Evolutionary conservation across 2,329 filamentous ascomycete genomes (phyloP).

Genomic region (Aureobasidium sp.): DNA sequence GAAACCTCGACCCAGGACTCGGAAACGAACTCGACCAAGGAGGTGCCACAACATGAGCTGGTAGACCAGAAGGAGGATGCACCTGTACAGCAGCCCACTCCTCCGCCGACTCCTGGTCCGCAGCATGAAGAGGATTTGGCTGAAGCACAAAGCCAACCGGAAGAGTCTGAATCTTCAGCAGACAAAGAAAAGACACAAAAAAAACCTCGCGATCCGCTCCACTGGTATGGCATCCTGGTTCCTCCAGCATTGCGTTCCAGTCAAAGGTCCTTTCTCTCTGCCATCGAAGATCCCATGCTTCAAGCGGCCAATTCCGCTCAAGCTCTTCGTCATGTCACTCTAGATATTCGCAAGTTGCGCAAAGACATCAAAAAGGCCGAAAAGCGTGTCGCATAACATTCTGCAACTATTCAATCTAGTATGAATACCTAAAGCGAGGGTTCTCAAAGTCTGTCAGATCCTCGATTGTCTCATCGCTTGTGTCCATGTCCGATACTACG

Average conservation of each 20-base stretch:
- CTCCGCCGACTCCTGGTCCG: background rate
- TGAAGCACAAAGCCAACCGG: background rate
- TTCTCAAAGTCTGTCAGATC: constrained; percentile 38
- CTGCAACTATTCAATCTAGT: constrained; percentile 14
- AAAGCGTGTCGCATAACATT: background rate
- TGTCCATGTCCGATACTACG: constrained; percentile 6
- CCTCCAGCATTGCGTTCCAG: constrained; percentile 47
- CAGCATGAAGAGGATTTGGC: background rate
- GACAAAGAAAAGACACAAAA: background rate
- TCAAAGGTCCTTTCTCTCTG: constrained; percentile 51
- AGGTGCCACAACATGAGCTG: background rate
- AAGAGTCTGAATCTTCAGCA: background rate
- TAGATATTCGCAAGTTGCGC: constrained; percentile 55
- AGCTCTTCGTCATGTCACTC: constrained; percentile 59
- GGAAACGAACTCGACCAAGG: background rate
- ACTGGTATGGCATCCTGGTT: constrained; percentile 50
- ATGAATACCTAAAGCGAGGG: constrained; percentile 24
- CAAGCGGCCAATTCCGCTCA: constrained; percentile 50
- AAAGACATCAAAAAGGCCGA: constrained; percentile 40
- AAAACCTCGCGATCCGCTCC: constrained; percentile 46
- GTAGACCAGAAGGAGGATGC: background rate
- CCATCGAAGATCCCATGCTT: constrained; percentile 53
- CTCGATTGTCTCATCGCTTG: constrained; percentile 26
- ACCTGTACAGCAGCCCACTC: background rate
- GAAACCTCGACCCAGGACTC: constrained; percentile 14